phyloP scores from a whole-genome alignment of 768 basidiomycete genomes.

The Phlebiopsis flavidoalba region DNA sequence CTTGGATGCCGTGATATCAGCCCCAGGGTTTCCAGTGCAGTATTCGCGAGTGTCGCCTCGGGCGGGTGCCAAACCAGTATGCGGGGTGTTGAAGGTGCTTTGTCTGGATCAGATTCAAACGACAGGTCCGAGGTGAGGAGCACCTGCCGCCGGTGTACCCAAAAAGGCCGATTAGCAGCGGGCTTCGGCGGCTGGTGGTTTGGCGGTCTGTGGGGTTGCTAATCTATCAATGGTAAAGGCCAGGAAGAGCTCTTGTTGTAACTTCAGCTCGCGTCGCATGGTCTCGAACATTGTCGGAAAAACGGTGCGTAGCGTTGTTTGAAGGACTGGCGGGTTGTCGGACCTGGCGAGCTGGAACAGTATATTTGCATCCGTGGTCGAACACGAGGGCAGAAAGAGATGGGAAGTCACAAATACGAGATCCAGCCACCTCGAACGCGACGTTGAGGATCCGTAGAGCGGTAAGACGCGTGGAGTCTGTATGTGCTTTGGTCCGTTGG shows the following conservation, averaged over 20 bases:
- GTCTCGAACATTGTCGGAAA: conserved; percentile 84
- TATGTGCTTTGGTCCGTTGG: conserved; percentile 93
- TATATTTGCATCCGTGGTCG: conserved; percentile 92
- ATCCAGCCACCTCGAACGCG: conserved; percentile 81
- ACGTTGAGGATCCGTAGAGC: conserved; percentile 85
- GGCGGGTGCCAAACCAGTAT: conserved; percentile 68
- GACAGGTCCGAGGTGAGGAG: conserved; percentile 39
- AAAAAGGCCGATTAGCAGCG: conserved; percentile 19
- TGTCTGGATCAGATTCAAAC: conserved; percentile 17
- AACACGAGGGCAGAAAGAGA: conserved; percentile 73
- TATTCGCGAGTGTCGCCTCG: conserved; percentile 84
- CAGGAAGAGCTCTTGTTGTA: conserved; percentile 93
- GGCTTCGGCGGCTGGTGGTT: conserved; percentile 12
- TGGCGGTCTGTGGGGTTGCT: conserved; percentile 43
- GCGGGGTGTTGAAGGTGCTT: conserved; percentile 33
- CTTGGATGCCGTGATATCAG: conserved; percentile 78
- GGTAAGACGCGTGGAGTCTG: conserved; percentile 89
- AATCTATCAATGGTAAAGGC: conserved; percentile 92
- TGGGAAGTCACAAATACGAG: conserved; percentile 68
- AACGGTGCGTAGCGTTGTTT: conserved; percentile 77
- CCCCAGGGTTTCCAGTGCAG: conserved; percentile 83
- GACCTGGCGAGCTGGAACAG: conserved; percentile 95
- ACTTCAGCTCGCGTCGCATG: conserved; percentile 79
- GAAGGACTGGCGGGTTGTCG: conserved; percentile 76
- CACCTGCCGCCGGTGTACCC: conserved; percentile 26